Base-by-base conservation (phyloP, 805 yeast genomes). In the Saitoella complicata region DNA sequence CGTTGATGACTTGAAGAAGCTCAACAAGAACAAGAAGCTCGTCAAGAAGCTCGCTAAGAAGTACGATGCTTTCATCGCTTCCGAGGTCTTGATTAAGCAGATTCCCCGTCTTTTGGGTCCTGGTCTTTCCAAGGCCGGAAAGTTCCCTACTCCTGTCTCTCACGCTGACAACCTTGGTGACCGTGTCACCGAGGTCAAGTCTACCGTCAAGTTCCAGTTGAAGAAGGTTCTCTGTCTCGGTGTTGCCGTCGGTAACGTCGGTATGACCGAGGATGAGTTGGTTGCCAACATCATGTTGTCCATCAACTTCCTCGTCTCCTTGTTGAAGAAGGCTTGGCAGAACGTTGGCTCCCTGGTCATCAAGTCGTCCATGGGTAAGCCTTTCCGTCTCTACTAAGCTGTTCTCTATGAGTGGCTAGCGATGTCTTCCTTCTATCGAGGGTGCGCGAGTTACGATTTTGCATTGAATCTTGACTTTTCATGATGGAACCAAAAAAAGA, bases 91-190 rank as follows among this genome's bases (percentile, higher is more conserved):
- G 71, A 91, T 91, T 71, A 91, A 91, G 80, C 98, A 91, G 78
- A 94, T 91, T 69, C 99, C 99, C 74, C 91, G 99, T 81, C 79
- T 91, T 69, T 79, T 91, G 68, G 99, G 99, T 76, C 99, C 99
- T 71, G 95, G 88, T 72, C 85, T 91, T 68, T 91, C 98, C 61
- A 91, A 91, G 83, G 97, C 96, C 68, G 98, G 98, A 82, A 91
- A 91, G 88, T 91, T 91, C 95, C 99, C 99, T 72, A 88, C 97
- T 70, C 99, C 99, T 74, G 98, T 91, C 63, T 91, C 99, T 57
- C 98, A 91, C 83, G 77, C 83, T 71, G 99, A 91, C 69, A 98
- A 91, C 71, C 79, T 91, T 68, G 83, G 84, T 80, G 66, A 77
- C 59, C 91, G 88, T 84, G 91, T 91, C 64, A 78, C 74, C 63